Conservation (phyloP, 1,139 yeast species). For the Debaryomyces coudertii region DNA sequence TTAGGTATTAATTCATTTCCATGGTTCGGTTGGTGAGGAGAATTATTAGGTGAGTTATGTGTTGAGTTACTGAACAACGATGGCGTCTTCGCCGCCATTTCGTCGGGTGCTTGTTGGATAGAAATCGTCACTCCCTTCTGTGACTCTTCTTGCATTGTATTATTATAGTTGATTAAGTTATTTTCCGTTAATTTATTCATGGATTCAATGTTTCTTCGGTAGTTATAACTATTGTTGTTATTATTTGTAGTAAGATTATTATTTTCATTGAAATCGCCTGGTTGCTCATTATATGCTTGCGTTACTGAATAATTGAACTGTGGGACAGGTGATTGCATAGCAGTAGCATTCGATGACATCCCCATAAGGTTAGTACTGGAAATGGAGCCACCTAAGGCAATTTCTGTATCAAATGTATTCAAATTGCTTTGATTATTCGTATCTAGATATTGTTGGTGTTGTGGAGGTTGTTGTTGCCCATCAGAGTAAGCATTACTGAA, state of each 20-base stretch:
- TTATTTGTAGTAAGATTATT: background rate
- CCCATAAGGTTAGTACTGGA: conserved; percentile 39
- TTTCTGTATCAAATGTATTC: conserved; percentile 36
- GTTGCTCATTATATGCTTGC: conserved; percentile 5
- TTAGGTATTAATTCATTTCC: conserved; percentile 22
- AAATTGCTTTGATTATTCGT: conserved; percentile 15
- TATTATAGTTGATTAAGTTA: conserved; percentile 22
- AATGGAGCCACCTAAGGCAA: conserved; percentile 46
- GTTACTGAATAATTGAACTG: conserved; percentile 19
- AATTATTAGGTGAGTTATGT: conserved; percentile 34
- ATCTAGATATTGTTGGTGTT: conserved; percentile 11
- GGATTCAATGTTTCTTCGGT: conserved; percentile 8
- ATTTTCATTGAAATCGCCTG: background rate
- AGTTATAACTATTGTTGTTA: conserved; percentile 13
- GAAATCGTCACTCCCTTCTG: conserved; percentile 31
- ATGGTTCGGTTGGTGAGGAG: conserved; percentile 16
- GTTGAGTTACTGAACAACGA: conserved; percentile 48
- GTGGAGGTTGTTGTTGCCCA: conserved; percentile 13
- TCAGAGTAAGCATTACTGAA: conserved; percentile 24
- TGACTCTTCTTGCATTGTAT: conserved; percentile 15
- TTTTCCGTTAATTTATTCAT: conserved; percentile 32
- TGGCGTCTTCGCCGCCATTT: conserved; percentile 43
- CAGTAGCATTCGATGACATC: conserved; percentile 12
- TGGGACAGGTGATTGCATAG: conserved; percentile 8
- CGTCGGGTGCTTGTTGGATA: conserved; percentile 39